phyloP scores from a whole-genome alignment of 495 filamentous ascomycete genomes.

The Massariosphaeria phaeospora region DNA sequence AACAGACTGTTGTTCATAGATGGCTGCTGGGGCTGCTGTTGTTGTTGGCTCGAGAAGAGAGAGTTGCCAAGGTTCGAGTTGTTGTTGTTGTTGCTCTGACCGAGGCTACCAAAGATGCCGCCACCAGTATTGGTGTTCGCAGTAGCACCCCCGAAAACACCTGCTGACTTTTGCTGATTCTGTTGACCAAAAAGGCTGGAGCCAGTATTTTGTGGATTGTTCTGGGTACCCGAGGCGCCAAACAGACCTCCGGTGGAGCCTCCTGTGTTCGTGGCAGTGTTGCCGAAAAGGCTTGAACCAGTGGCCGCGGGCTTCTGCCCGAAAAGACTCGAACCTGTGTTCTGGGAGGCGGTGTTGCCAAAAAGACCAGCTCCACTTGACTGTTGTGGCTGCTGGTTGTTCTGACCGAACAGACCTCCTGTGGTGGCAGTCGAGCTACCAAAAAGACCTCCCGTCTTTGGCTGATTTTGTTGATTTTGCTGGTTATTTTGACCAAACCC shows the following conservation, averaged over 20 bases:
- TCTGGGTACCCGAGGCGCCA: conserved; percentile 47
- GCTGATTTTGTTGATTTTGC: conserved; percentile 42
- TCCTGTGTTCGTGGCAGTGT: conserved; percentile 14
- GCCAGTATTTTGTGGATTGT: conserved; percentile 52
- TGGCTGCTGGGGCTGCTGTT: conserved; percentile 32
- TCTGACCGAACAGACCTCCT: conserved; percentile 49
- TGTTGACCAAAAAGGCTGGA: conserved; percentile 46
- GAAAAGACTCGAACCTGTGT: conserved; percentile 57
- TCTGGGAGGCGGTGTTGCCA: conserved; percentile 38
- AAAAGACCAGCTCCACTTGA: conserved; percentile 51
- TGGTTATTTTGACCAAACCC: conserved; percentile 35
- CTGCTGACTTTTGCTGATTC: conserved; percentile 33
- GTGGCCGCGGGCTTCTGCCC: conserved; percentile 47
- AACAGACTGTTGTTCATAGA: conserved; percentile 53
- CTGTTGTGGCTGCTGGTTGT: conserved; percentile 28
- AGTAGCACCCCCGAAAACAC: conserved; percentile 31
- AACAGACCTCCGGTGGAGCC: conserved; percentile 49
- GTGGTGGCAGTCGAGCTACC: conserved; percentile 44
- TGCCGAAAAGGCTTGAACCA: conserved; percentile 27
- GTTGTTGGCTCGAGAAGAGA: conserved; percentile 38
- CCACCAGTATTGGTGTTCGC: conserved; percentile 39
- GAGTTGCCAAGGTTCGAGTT: conserved; percentile 25
- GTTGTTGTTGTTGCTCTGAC: conserved; percentile 33
- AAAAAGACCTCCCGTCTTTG: conserved; percentile 55
- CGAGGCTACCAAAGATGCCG: conserved; percentile 34